A percentile compares a stretch with the other conserved stretches of the same genome.
Conservation (phyloP, 2,329 filamentous ascomycete species). For the Paracoccidioides brasiliensis region DNA sequence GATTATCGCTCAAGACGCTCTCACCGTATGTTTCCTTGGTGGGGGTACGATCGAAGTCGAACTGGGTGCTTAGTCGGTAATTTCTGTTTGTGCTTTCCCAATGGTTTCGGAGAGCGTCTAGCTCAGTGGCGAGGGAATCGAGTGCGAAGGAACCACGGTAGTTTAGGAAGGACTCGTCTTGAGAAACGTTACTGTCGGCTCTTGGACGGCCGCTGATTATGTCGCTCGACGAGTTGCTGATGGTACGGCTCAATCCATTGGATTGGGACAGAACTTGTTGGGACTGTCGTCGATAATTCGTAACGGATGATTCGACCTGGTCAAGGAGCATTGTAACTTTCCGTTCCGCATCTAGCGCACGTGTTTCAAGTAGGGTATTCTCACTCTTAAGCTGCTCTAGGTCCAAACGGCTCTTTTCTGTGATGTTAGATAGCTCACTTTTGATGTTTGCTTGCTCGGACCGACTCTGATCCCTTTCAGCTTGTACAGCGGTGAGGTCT, state of each 20-base stretch:
- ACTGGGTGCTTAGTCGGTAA: constrained; percentile 78
- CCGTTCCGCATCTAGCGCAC: constrained; percentile 78
- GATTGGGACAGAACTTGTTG: constrained; percentile 29
- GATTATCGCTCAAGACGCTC: constrained; percentile 50
- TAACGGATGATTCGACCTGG: constrained; percentile 86
- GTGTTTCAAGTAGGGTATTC: constrained; percentile 66
- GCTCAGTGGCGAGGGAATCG: constrained; percentile 80
- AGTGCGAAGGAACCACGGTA: constrained; percentile 54
- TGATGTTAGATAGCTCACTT: constrained; percentile 44
- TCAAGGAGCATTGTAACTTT: constrained; percentile 88
- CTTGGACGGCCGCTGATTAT: constrained; percentile 23
- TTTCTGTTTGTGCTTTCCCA: constrained; percentile 96
- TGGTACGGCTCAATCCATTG: constrained; percentile 36
- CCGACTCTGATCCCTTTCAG: constrained; percentile 56
- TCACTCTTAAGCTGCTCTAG: constrained; percentile 73
- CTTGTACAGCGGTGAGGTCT: constrained; percentile 53
- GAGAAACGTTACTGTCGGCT: constrained; percentile 30
- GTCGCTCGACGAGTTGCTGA: constrained; percentile 44
- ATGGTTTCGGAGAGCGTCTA: constrained; percentile 77
- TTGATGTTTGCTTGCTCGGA: constrained; percentile 42
- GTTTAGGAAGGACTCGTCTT: constrained; percentile 33
- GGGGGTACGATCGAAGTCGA: constrained; percentile 62
- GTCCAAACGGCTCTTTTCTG: constrained; percentile 49
- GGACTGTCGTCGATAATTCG: constrained; percentile 76
- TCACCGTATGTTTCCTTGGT: constrained; percentile 32